Base-by-base conservation (phyloP, 176 grass and related monocot genomes). In the Pharus latifolius region DNA sequence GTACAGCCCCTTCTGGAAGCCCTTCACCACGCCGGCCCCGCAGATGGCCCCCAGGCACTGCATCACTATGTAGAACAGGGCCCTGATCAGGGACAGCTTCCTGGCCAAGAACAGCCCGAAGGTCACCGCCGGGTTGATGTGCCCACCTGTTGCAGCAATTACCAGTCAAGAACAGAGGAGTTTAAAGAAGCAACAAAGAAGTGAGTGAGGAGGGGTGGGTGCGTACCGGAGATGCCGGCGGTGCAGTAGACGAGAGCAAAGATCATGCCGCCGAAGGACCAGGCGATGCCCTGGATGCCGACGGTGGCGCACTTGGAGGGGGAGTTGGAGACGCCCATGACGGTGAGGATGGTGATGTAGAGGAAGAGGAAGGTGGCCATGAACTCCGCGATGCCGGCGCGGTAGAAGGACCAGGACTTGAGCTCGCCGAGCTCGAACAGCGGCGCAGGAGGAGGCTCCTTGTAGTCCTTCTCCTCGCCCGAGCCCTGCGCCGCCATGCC, bases 241-340 rank as follows among this genome's bases (percentile, higher is more conserved):
- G 92, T 96, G 72, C 92, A 96, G 83, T 96, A 96, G 78, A 96
- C 92, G 53, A 96, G 84, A n/a, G 85, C 92, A 47, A 96, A 96
- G 57, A 96, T 96, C 92, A 96, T 88, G 79, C 92, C 92, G 40
- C 92, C 92, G 14, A 96, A 92, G 53, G 92, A 84, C 92, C 85
- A 96, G 20, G 88, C 92, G 79, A 96, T 96, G 69, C 91, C 91
- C 74, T 96, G 91, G 82, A 96, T 85, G 30, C 91, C 91, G 56
- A 96, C 91, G 41, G 80, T 87, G 31, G 75, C 57, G 76, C 92
- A 96, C 75, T 86, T 89, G 76, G 66, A 80, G 6, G 17, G 0
- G 63, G 85, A 84, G 20, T 76, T 86, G 63, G 9, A 56, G 42
- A 84, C 73, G 43, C 92, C 92, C 88, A 92, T 92, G 23, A 96